Evolutionary conservation across 2,329 filamentous ascomycete species (phyloP), one percentile per base, ranked within the genome.

Genomic region (Furcasterigmium furcatum): DNA sequence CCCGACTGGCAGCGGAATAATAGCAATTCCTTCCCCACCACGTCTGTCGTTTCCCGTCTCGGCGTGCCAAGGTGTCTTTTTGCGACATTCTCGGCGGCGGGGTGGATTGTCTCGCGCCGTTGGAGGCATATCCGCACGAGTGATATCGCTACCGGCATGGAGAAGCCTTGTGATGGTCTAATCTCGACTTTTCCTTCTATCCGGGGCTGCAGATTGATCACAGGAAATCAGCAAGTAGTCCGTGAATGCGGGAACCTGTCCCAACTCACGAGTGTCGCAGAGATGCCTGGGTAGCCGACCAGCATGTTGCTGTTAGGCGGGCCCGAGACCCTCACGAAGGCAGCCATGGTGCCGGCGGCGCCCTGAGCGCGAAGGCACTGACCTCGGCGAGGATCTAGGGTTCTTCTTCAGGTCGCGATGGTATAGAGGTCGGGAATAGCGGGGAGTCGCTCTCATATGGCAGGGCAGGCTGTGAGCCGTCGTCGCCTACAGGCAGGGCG

Each of bases 121-220:
- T 95, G 91, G 46, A 99, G 80, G 58, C 87, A 91, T 74, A 99
- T 95, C 58, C 91, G 91, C 55, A 97, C 92, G 55, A 96, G 82
- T 41, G 91, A 96, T 61, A 99, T 77, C 61, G 87, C 82, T 58
- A 97, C 91, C 35, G 94, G 91, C 57, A 91, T 91, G 16, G 91
- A 92, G 58, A 87, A 85, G 50, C 94, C 92, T 51, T 85, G 78
- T 45, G 84, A 84, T 35, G 94, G 94, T 49, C 94, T 84, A 58
- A 99, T 94, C 72, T 97, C 94, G 63, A 99, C 94, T 65, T 94
- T 95, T 58, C 94, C 94, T 76, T 96, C 92, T 71, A 99, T 92
- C 63, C 94, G 88, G 60, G 94, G 94, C 90, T 96, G n/a, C n/a
- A n/a, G n/a, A n/a, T n/a, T n/a, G n/a, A 61, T 19, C 41, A 53